Evolutionary conservation across 1,284 basidiomycete species (phyloP), one percentile per base, ranked within the genome.

Genomic region (Apiotrichum sp.): DNA sequence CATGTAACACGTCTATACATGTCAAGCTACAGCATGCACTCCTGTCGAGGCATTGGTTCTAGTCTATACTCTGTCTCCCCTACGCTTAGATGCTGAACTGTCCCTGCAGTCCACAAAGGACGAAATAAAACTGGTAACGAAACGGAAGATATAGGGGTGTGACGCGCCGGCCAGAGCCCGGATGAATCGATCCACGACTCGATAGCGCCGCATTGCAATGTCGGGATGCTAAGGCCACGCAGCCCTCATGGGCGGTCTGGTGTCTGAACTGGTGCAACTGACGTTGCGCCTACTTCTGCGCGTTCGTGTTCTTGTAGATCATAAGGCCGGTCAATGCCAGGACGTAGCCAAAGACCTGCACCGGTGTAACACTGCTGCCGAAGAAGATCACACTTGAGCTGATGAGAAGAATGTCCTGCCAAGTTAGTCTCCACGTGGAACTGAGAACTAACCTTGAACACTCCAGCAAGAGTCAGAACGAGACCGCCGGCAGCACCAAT

Each of bases 391-490:
- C 89, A 10, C 87, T 89, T 50, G 90, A 89, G 2, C 85, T 80
- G 76, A 98, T 92, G 60, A 98, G 84, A 7, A 98, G 81, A 62
- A 98, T 97, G 74, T 98, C 93, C 87, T 88, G 70, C 2, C 16
- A 47, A 13, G 54, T 33, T 48, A 29, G 31, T 10, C 5, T 29
- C 29, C 41, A 10, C 32, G 32, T 31, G 11, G 50, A 33, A 16
- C 22, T 3, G 31, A 29, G 4, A 61, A 65, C 48, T 31, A 86
- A 86, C 47, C 82, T 90, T 90, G 80, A 98, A 88, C 16, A 98
- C 93, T 44, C 95, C 93, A 3, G 93, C 91, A 9, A 98, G 83
- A 2, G 93, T 98, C 62, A 98, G 80, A 6, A 96, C 84, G 56
- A 98, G 81, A 1, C 93, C 91, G 57, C 86, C 87, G 1, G 87